Evolutionary conservation across 345 rosid genomes (phyloP).

Genomic region (Lepidium didymum): DNA sequence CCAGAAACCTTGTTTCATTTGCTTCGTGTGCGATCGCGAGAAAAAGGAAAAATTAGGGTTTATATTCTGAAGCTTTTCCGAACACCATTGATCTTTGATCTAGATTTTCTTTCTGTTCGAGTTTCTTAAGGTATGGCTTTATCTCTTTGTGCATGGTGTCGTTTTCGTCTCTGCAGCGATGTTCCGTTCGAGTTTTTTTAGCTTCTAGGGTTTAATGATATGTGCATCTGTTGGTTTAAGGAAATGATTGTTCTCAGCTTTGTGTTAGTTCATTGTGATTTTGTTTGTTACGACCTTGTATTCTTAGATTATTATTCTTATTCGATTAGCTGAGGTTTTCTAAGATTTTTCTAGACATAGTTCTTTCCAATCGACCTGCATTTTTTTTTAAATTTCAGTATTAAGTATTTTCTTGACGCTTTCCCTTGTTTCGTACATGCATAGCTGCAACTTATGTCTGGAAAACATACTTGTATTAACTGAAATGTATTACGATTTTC

Average conservation of each 20-base stretch:
- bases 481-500: not conserved
- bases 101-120: not conserved
- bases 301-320: not conserved
- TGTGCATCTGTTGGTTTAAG: not conserved
- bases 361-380: conserved; percentile 6
- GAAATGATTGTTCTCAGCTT: not conserved
- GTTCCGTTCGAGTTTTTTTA: conserved; percentile 13
- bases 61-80: conserved; percentile 5
- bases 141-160: conserved; percentile 26
- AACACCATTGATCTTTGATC: conserved; percentile 20
- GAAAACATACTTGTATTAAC: conserved; percentile 10
- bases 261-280: conserved; percentile 13
- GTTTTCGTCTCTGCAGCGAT: conserved; percentile 3
- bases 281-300: conserved; percentile 2
- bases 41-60: conserved; percentile 17
- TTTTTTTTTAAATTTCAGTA: not conserved
- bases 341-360: not conserved
- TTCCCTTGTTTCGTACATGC: conserved; percentile 18
- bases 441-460: not conserved
- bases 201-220: conserved; percentile 31
- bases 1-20: conserved; percentile 28
- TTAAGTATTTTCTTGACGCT: not conserved
- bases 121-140: conserved; percentile 13
- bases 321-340: conserved; percentile 17
- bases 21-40: conserved; percentile 28